Conservation (phyloP, 257 asterid species). For the Solanum boliviense region DNA sequence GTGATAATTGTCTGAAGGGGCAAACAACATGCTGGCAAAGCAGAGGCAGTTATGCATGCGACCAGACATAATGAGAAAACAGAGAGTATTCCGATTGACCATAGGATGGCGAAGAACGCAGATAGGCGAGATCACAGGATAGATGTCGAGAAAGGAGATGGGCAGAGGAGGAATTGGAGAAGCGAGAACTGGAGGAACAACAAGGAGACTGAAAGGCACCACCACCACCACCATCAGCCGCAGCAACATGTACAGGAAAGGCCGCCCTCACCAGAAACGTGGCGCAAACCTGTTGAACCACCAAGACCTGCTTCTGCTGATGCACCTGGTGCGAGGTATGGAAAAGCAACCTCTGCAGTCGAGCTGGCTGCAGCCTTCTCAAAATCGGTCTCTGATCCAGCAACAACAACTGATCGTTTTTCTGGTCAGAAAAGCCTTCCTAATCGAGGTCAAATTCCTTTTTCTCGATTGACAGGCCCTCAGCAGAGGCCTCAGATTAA, state of each 20-base stretch:
- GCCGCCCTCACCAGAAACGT: slow-evolving; percentile 81
- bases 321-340: slow-evolving; percentile 32
- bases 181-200: slow-evolving; percentile 51
- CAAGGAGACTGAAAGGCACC: slow-evolving; percentile 39
- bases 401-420: slow-evolving; percentile 27
- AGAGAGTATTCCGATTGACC: slow-evolving; percentile 28
- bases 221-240: slow-evolving; percentile 29
- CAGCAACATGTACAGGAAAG: slow-evolving; percentile 42
- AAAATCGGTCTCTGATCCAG: slow-evolving; percentile 52
- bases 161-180: slow-evolving; percentile 51
- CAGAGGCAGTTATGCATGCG: slow-evolving; percentile 22
- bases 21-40: slow-evolving; percentile 38
- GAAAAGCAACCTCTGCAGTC: slow-evolving; percentile 81
- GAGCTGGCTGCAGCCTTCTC: slow-evolving; percentile 96
- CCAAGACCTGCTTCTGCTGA: slow-evolving; percentile 31
- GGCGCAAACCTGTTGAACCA: slow-evolving; percentile 72
- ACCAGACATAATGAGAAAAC: slow-evolving; percentile 30
- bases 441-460: slow-evolving; percentile 51
- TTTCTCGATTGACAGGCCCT: slow-evolving; percentile 73
- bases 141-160: slow-evolving; percentile 46
- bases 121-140: slow-evolving; percentile 54
- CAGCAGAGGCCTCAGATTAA: slow-evolving; percentile 78
- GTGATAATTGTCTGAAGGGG: slow-evolving; percentile 24
- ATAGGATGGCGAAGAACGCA: slow-evolving; percentile 26
- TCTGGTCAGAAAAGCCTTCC: slow-evolving; percentile 51